Base-by-base conservation (phyloP, 106 monocot genomes). In the Dendrobium officinale region DNA sequence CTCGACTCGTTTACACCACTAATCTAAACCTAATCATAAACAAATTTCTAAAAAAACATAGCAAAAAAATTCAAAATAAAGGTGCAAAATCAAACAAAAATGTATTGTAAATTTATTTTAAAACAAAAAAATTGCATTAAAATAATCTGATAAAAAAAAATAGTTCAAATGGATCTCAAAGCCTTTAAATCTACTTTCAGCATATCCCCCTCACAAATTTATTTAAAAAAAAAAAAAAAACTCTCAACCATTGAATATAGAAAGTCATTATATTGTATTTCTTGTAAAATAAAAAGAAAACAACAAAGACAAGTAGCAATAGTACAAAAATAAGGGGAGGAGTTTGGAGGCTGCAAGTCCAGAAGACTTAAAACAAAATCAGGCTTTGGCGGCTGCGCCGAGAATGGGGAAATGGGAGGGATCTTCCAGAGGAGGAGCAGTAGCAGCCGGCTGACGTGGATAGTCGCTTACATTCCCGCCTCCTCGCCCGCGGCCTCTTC, bases 311-410 rank as follows among this genome's bases (percentile, higher is more conserved):
- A n/a, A 9, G 22, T 4, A 75, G 47, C 18, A 13, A 2, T 40
- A 44, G 22, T 3, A 75, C 20, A 75, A 77, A 78, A 59, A 51
- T 17, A 16, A 59, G 33, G 68, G 68, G 68, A 31, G 29, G 68
- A 9, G 8, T 67, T 11, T 58, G 20, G 4, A 19, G 58, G 16
- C 4, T 4, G 19, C 9, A 58, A 13, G 4, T 68, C 31, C 16
- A 20, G n/a, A n/a, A 66, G 64, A 17, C n/a, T n/a, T 33, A 10
- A 18, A 58, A 9, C 31, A 80, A 80, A 55, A 75, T 75, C 37
- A 81, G 51, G 75, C 81, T 72, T 81, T 81, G 43, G 75, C 75
- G 0, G 27, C 75, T 4, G 75, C 75, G 1, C 75, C 81, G 5
- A 81, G 37, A 43, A 59, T 19, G 9, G 81, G 81, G n/a, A 81